These are phyloP conservation scores for Aspergillus funiculosus DNA, from an alignment of 495 filamentous ascomycete species.

Conservation along the genomic window DNA sequence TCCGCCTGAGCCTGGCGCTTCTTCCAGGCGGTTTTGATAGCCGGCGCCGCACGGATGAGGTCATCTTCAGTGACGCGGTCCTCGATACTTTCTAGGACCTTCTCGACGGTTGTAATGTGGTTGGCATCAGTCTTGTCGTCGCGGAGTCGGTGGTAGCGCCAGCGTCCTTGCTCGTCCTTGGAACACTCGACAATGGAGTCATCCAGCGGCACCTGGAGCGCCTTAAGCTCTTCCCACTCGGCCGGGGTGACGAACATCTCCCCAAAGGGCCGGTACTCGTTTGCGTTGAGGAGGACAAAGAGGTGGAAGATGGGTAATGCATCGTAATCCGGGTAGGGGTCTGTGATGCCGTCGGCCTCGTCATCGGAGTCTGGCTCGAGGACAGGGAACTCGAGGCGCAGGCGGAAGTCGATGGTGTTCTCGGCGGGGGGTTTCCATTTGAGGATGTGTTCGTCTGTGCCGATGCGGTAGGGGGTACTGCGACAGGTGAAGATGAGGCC, in stretches of 20 bases:
- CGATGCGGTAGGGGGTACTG: constrained; percentile 73
- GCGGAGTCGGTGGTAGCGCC: constrained; percentile 80
- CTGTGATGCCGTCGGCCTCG: constrained; percentile 52
- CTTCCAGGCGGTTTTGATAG: constrained; percentile 72
- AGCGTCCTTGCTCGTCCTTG: constrained; percentile 63
- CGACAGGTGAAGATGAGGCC: constrained; percentile 95
- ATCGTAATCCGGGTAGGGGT: constrained; percentile 52
- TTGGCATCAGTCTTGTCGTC: constrained; percentile 92
- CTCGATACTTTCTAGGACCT: constrained; percentile 75
- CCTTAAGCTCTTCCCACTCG: constrained; percentile 83
- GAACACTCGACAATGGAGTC: constrained; percentile 83
- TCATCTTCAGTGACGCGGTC: constrained; percentile 65
- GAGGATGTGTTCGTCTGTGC: constrained; percentile 86
- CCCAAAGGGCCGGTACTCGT: constrained; percentile 56
- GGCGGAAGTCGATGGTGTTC: constrained; percentile 87
- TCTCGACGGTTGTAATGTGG: constrained; percentile 71
- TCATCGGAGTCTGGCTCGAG: constrained; percentile 66
- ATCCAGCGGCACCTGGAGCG: constrained; percentile 62
- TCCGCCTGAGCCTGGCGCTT: constrained; percentile 37
- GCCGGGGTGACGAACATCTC: constrained; percentile 61
- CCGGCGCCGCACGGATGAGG: constrained; percentile 55
- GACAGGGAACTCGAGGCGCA: constrained; percentile 68
- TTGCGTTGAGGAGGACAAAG: constrained; percentile 48
- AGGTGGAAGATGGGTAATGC: constrained; percentile 57
- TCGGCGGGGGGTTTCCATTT: constrained; percentile 96